phyloP scores from a whole-genome alignment of 1,139 yeast genomes.

The Candida sp. region DNA sequence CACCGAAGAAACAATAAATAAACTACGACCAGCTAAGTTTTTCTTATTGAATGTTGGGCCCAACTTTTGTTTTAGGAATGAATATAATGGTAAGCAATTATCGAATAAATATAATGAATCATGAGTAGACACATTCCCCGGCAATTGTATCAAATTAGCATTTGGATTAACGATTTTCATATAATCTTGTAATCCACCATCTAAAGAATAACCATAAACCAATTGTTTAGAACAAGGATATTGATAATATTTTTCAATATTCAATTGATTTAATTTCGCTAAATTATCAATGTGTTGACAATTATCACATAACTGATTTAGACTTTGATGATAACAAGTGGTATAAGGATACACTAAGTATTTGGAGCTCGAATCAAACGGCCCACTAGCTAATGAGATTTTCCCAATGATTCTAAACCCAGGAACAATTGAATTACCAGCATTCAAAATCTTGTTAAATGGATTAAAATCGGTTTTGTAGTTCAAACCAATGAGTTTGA shows the following conservation, averaged over 20 bases:
- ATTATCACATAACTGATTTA: slow-evolving; percentile 16
- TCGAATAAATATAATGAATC: slow-evolving; percentile 36
- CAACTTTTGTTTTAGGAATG: slow-evolving; percentile 17
- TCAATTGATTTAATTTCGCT: neutral
- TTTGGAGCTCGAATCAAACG: slow-evolving; percentile 13
- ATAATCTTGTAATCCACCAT: slow-evolving; percentile 42
- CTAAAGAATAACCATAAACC: slow-evolving; percentile 33
- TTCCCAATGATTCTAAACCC: slow-evolving; percentile 31
- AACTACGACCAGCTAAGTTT: neutral
- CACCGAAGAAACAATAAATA: neutral
- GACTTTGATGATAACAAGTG: slow-evolving; percentile 26
- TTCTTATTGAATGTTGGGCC: slow-evolving; percentile 2
- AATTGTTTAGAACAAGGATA: slow-evolving; percentile 18
- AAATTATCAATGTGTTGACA: slow-evolving; percentile 13
- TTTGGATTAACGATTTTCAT: slow-evolving; percentile 24
- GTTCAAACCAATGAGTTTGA: slow-evolving; percentile 30
- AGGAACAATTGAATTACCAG: slow-evolving; percentile 21
- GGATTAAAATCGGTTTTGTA: slow-evolving; percentile 18
- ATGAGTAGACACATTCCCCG: slow-evolving; percentile 31
- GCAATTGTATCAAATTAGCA: slow-evolving; percentile 24
- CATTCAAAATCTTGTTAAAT: neutral
- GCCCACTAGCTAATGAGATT: slow-evolving; percentile 10
- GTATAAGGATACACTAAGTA: slow-evolving; percentile 36
- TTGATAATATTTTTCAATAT: slow-evolving; percentile 2
- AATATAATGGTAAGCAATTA: slow-evolving; percentile 33